Evolutionary conservation across 768 basidiomycete species (phyloP).

Genomic region (Boletus speciosus): DNA sequence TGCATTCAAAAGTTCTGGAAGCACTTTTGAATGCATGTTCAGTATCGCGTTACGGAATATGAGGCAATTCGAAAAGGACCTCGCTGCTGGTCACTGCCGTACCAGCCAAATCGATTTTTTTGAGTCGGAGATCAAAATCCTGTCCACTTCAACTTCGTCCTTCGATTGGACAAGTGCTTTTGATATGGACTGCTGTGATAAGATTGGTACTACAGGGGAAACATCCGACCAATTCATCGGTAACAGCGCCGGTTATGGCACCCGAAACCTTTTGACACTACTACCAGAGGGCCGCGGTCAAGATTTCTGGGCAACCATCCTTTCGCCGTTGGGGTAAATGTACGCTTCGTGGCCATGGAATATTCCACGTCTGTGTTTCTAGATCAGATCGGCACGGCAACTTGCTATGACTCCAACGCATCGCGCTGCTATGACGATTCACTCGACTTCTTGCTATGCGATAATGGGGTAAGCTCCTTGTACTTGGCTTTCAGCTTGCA

Average conservation of each 20-base stretch:
- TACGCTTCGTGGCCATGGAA: neutral
- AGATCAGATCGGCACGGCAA: neutral
- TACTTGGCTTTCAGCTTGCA: neutral
- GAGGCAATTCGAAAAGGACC: too few relatives aligned
- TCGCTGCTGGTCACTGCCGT: too few relatives aligned
- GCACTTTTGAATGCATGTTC: too few relatives aligned
- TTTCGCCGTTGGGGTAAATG: neutral
- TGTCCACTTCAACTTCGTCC: neutral
- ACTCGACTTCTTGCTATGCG: neutral
- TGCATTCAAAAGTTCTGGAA: too few relatives aligned
- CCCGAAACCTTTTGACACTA: neutral
- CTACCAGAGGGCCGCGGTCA: neutral
- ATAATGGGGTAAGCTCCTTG: neutral
- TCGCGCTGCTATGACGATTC: neutral
- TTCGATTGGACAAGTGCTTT: neutral
- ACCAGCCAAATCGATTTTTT: too few relatives aligned
- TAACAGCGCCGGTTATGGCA: neutral
- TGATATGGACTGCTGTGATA: neutral
- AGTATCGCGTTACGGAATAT: too few relatives aligned
- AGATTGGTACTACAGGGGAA: neutral
- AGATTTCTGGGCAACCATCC: neutral
- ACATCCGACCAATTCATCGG: neutral
- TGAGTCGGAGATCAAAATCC: too few relatives aligned
- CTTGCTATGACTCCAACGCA: neutral
- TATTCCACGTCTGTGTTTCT: neutral